Evolutionary conservation across 306 rosid genomes (phyloP), one percentile per base, ranked within the genome.

Genomic region (Rosa rugosa): DNA sequence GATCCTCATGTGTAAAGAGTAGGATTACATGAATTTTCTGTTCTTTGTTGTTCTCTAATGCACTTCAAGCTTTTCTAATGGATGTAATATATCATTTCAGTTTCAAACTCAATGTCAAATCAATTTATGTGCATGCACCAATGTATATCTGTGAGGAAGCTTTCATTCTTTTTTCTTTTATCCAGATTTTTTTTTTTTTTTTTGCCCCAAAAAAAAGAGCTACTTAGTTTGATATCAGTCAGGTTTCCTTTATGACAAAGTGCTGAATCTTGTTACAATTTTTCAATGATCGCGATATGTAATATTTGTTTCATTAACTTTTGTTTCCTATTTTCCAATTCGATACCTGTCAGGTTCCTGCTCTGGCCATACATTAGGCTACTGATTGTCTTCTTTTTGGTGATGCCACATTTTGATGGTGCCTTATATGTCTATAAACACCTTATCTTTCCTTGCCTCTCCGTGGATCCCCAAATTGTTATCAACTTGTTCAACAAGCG

Each of bases 331-430:
- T 79, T 76, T 36, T 1, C 47, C 62, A 51, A 10, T 80, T 54
- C 54, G 69, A 27, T 22, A 86, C 20, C 47, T 38, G 31, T 66
- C 82, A 88, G 94, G 91, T 75, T 85, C 44, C 73, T 53, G 42
- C 38, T 83, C 54, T 90, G 94, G 92, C 81, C 40, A 64, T 79
- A 85, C 84, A 46, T 87, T 23, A 90, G 88, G 88, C 82, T 90
- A 40, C 49, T 80, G 79, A 84, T 88, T 49, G 77, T 88, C 62
- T 54, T 69, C 65, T 88, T 40, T 69, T 84, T 90, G 54, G 81
- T 80, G 54, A 45, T 80, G 10, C 92, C 94, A 3, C 83, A 85
- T 78, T 90, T 88, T 53, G 77, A 86, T 62, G 89, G 91, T 68
- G 82, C 92, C 50, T 77, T 75, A 18, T 54, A 73, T 82, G 87